A percentile compares a stretch with the other conserved stretches of the same genome.
Conservation (phyloP, 306 rosid genomes). For the Quillaja saponaria region DNA sequence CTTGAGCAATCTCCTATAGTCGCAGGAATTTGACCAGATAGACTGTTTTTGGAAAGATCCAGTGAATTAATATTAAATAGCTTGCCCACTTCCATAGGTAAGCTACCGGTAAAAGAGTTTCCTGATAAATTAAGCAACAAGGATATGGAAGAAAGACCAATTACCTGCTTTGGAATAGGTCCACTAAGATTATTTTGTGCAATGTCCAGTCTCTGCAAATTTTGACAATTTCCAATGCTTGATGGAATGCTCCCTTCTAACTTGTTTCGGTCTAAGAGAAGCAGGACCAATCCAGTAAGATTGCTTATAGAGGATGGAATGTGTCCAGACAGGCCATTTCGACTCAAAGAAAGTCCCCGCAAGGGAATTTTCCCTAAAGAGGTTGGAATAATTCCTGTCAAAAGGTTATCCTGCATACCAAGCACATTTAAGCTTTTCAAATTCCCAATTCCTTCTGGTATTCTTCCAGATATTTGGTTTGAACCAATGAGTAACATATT, state of each 20-base stretch:
- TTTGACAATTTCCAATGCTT: constrained; percentile 9
- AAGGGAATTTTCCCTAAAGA: constrained; percentile 12
- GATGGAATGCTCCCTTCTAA: constrained; percentile 29
- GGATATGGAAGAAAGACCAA: neutral
- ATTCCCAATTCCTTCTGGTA: constrained; percentile 31
- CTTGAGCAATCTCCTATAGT: neutral
- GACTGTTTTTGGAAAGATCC: constrained; percentile 22
- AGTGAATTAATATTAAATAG: neutral
- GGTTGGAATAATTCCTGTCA: constrained; percentile 32
- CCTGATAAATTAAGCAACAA: neutral
- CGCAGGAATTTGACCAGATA: neutral
- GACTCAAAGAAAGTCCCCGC: neutral
- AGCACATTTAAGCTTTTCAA: constrained; percentile 1
- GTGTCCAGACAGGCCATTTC: constrained; percentile 21
- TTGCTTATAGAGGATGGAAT: constrained; percentile 39
- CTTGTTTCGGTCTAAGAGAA: neutral
- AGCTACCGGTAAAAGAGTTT: neutral
- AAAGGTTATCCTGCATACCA: neutral
- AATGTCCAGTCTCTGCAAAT: too few relatives aligned
- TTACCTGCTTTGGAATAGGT: too few relatives aligned
- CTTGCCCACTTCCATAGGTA: neutral
- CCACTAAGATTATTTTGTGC: too few relatives aligned
- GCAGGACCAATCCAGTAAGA: neutral
- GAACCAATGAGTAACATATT: neutral
- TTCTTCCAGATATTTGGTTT: constrained; percentile 27